Percentiles rank a stretch among this genome's conserved stretches.
Conservation (phyloP, 371 early-diverging fungal species). For the Capillidium heterosporum region DNA sequence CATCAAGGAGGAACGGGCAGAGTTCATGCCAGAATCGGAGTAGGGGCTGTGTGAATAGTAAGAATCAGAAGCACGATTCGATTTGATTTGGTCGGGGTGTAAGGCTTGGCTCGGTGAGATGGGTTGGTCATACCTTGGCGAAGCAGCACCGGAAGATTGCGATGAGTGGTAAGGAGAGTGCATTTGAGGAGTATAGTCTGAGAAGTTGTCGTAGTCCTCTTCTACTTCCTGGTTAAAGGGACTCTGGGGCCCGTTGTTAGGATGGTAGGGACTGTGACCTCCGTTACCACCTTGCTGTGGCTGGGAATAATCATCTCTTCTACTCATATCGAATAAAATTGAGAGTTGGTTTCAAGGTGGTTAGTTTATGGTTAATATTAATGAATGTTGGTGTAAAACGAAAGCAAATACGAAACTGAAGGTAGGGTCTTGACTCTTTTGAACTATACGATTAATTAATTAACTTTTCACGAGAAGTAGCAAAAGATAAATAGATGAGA, state of each 20-base stretch:
- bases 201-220: conserved; percentile 1
- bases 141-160: background rate
- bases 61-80: background rate
- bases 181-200: background rate
- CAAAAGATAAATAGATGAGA: too few relatives aligned
- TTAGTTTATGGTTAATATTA: too few relatives aligned
- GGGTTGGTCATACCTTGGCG: background rate
- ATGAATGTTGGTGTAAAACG: too few relatives aligned
- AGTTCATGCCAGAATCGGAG: background rate
- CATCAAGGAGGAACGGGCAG: background rate
- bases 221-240: background rate
- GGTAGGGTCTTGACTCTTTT: too few relatives aligned
- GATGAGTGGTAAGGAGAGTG: conserved; percentile 4
- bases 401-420: too few relatives aligned
- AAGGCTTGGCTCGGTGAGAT: background rate
- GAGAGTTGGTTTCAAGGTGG: too few relatives aligned
- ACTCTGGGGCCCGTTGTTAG: background rate
- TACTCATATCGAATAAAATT: background rate
- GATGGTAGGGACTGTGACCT: background rate
- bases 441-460: too few relatives aligned
- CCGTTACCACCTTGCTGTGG: background rate
- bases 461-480: too few relatives aligned
- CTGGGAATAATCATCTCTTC: background rate
- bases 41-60: background rate
- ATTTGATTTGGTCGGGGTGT: background rate